phyloP scores from a whole-genome alignment of 371 early-diverging fungal species.

The Syncephalastrum monosporum region DNA sequence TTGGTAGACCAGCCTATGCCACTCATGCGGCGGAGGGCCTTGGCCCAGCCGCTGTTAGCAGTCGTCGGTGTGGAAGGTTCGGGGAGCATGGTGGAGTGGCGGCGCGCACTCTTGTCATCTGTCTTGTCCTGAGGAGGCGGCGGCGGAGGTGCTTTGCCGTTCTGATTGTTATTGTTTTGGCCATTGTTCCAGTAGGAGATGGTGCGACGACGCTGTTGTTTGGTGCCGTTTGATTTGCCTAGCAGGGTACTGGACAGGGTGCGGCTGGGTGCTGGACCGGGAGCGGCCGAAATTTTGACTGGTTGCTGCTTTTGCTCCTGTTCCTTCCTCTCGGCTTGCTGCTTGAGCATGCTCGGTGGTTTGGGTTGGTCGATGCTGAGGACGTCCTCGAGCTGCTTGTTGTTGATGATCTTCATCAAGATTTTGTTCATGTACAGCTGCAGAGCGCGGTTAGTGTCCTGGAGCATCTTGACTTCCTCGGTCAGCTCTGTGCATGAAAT shows the following conservation, averaged over 20 bases:
- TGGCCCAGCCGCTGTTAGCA: conserved; percentile 42
- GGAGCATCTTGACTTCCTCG: conserved; percentile 43
- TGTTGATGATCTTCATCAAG: conserved; percentile 46
- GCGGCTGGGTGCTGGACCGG: conserved; percentile 32
- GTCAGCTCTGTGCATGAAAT: conserved; percentile 34
- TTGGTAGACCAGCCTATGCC: conserved; percentile 40
- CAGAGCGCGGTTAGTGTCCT: conserved; percentile 48
- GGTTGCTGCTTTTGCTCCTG: conserved; percentile 8
- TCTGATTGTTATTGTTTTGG: conserved; percentile 11
- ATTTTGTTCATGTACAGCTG: conserved; percentile 55
- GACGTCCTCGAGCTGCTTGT: conserved; percentile 47
- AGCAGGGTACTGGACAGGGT: conserved; percentile 29
- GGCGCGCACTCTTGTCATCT: conserved; percentile 13
- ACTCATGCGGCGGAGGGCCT: conserved; percentile 47
- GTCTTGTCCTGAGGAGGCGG: neutral
- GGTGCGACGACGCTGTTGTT: conserved; percentile 43
- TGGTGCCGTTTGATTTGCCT: conserved; percentile 16
- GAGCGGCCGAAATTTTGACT: conserved; percentile 5
- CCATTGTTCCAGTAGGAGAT: conserved; percentile 49
- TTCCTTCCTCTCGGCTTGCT: conserved; percentile 10
- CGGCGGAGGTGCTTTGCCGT: neutral
- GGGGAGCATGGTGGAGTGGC: conserved; percentile 16
- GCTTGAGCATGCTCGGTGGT: conserved; percentile 10
- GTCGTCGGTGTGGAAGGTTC: conserved; percentile 14
- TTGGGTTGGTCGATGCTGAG: conserved; percentile 50